Percentiles rank a stretch among this genome's conserved stretches.
These are phyloP conservation scores for Hygrocybe punicea DNA, from an alignment of 768 basidiomycete species.

Conservation along the genomic window DNA sequence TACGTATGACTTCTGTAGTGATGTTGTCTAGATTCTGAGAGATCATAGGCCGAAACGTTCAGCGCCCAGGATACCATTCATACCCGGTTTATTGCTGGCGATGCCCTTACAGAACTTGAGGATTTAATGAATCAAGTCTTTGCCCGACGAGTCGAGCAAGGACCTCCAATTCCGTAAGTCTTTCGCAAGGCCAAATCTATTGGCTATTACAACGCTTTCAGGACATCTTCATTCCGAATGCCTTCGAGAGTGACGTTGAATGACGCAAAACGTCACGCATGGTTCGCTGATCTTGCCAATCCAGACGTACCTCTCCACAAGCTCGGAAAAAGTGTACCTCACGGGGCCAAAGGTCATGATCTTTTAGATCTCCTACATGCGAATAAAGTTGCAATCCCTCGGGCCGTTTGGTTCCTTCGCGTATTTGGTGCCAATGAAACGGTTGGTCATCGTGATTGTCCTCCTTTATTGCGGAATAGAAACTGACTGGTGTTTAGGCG, in stretches of 20 bases:
- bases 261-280: constrained; percentile 72
- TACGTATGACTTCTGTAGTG: constrained; percentile 31
- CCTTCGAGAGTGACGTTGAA: constrained; percentile 81
- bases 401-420: constrained; percentile 85
- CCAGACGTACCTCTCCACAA: constrained; percentile 77
- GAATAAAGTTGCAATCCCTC: constrained; percentile 71
- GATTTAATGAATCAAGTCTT: constrained; percentile 77
- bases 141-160: constrained; percentile 52
- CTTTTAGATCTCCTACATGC: constrained; percentile 74
- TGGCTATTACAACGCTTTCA: constrained; percentile 22
- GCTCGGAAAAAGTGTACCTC: constrained; percentile 80
- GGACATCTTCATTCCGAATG: constrained; percentile 69
- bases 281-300: constrained; percentile 82
- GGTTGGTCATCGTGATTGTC: constrained; percentile 41
- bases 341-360: constrained; percentile 82
- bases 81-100: constrained; percentile 48
- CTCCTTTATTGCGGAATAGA: constrained; percentile 4
- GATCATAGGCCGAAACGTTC: constrained; percentile 56
- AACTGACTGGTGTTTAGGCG: constrained; percentile 41
- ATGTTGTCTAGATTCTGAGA: neutral
- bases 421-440: constrained; percentile 88
- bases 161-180: constrained; percentile 62
- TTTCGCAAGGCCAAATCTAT: neutral
- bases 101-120: constrained; percentile 59
- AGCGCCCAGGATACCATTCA: constrained; percentile 55